These are phyloP conservation scores for Amylocarpus encephaloides DNA, from an alignment of 2,329 filamentous ascomycete genomes.

Conservation along the genomic window DNA sequence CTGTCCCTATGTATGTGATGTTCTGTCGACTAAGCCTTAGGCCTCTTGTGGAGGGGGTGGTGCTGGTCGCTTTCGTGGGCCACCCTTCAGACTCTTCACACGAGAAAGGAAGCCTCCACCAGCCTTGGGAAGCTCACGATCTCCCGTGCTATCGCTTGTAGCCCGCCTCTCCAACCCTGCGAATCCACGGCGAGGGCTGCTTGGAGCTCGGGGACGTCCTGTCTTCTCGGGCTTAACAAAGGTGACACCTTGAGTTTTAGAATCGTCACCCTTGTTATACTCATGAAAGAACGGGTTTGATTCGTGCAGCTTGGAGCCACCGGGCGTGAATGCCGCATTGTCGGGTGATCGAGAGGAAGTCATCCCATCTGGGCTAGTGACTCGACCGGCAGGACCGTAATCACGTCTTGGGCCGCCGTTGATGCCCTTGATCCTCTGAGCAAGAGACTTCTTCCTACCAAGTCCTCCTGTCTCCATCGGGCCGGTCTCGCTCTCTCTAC, in stretches of 20 bases:
- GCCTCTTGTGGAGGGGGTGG: background rate
- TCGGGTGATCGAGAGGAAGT: slow-evolving; percentile 33
- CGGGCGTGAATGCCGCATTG: slow-evolving; percentile 21
- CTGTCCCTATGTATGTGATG: background rate
- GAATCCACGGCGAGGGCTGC: slow-evolving; percentile 49
- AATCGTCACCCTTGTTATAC: slow-evolving; percentile 58
- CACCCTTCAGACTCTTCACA: slow-evolving; percentile 77
- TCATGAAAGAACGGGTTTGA: slow-evolving; percentile 81
- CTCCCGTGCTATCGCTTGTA: slow-evolving; percentile 49
- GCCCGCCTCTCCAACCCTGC: slow-evolving; percentile 53
- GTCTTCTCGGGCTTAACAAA: slow-evolving; percentile 36
- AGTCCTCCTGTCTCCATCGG: slow-evolving; percentile 52
- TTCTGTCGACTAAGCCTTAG: background rate
- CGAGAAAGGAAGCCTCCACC: slow-evolving; percentile 64
- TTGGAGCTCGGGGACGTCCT: slow-evolving; percentile 42
- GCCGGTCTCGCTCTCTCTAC: slow-evolving; percentile 63
- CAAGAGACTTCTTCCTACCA: slow-evolving; percentile 88
- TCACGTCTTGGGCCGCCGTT: slow-evolving; percentile 58
- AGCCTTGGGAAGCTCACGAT: slow-evolving; percentile 35
- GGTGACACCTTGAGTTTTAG: slow-evolving; percentile 54
- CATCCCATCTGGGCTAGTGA: slow-evolving; percentile 48
- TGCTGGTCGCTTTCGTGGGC: slow-evolving; percentile 42
- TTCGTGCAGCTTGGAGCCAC: slow-evolving; percentile 38
- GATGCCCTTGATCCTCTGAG: slow-evolving; percentile 83
- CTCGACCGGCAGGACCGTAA: slow-evolving; percentile 51